Base-by-base conservation (phyloP, 306 rosid genomes). In the Ceratonia siliqua region DNA sequence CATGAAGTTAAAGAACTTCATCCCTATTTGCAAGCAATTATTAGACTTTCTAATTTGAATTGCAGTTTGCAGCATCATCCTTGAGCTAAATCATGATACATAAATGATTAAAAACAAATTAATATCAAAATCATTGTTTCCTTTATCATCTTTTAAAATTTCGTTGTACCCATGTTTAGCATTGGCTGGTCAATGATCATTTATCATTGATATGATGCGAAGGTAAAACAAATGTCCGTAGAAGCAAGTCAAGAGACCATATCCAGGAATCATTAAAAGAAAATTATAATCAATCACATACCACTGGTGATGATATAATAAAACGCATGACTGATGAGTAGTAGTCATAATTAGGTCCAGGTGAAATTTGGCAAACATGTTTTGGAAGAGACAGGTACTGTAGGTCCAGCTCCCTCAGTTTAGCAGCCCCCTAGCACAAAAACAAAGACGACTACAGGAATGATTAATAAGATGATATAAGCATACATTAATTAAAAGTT, bases 321-420 rank as follows among this genome's bases (percentile, higher is more conserved):
- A 91, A 91, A 56, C 98, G 88, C 96, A 83, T 83, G 78, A 79
- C 81, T 41, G 93, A 71, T 32, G 98, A 94, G 84, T 83, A 77
- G 73, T 76, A 90, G 75, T 94, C 98, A 82, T 91, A 88, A 84
- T 91, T 94, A 52, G 96, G 88, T 81, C 97, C 98, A 36, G 97
- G 87, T 55, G 91, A 90, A 85, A 90, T 91, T 79, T 91, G 96
- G 9, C 89, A 85, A 82, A 88, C 96, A 69, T 81, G 74, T 85
- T 87, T 82, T 35, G 98, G 99, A 79, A 92, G 96, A 46, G 96
- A 86, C 77, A 87, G 75, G 83, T 80, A 85, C 68, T 86, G 81
- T 62, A 77, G 84, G 58, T 89, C 80, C 68, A 90, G 86, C 74
- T 89, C 90, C 79, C 84, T 86, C 77, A 85, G 79, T 76, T 67